phyloP scores from a whole-genome alignment of 306 rosid species.

The Sesbania bispinosa region DNA sequence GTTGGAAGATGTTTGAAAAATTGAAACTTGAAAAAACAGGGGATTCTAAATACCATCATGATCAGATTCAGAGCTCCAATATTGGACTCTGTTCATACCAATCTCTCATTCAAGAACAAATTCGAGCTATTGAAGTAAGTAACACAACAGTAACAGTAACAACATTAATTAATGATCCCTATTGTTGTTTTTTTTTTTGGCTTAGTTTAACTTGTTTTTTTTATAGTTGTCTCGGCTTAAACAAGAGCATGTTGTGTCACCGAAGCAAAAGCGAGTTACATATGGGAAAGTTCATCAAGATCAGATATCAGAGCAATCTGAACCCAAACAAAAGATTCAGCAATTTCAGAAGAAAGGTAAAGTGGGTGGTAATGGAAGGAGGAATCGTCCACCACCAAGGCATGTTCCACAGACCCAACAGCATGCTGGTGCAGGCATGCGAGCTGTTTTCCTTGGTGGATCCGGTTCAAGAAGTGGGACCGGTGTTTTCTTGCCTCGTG shows the following conservation, averaged over 20 bases:
- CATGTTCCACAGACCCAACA: background rate
- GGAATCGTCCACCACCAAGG: no score
- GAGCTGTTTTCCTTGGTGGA: constrained; percentile 39
- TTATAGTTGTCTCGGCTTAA: constrained; percentile 22
- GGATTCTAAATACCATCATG: no score
- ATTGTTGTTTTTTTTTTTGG: background rate
- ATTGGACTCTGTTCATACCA: background rate
- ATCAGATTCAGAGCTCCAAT: constrained; percentile 15
- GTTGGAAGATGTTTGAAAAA: no score
- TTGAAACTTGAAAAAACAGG: no score
- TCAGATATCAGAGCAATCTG: no score
- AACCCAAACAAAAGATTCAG: no score
- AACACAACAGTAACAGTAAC: no score
- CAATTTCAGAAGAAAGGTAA: no score
- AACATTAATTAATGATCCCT: background rate
- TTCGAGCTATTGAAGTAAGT: constrained; percentile 52
- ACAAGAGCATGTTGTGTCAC: constrained; percentile 27
- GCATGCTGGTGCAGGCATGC: constrained; percentile 43
- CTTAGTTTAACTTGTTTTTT: background rate
- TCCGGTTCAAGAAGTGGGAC: constrained; percentile 56
- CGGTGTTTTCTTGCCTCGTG: constrained; percentile 72
- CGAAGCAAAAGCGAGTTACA: constrained; percentile 11
- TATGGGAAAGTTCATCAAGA: constrained; percentile 3
- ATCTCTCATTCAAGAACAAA: constrained; percentile 39
- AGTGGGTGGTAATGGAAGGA: background rate